Percentiles rank a stretch among this genome's conserved stretches.
phyloP scores from a whole-genome alignment of 2,329 filamentous ascomycete genomes.

The Trichoderma sp. region DNA sequence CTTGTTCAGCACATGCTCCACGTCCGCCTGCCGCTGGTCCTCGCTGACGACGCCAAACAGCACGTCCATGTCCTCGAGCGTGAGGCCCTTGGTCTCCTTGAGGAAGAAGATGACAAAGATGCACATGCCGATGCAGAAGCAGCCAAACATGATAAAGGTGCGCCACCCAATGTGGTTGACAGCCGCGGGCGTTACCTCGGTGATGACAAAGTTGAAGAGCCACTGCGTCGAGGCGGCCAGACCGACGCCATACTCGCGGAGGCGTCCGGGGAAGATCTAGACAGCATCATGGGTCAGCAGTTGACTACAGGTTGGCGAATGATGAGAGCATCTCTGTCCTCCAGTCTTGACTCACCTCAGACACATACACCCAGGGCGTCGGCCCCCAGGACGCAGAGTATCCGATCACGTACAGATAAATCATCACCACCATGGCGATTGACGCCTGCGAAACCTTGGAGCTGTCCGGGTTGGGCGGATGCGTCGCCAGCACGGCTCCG shows the following conservation, averaged over 20 bases:
- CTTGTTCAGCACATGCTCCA: conserved; percentile 28
- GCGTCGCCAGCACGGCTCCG: conserved; percentile 39
- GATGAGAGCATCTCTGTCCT: background rate
- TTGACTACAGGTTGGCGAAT: background rate
- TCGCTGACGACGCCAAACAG: conserved; percentile 28
- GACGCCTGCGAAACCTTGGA: conserved; percentile 28
- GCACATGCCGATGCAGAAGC: conserved; percentile 30
- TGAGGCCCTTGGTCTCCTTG: conserved; percentile 31
- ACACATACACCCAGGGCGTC: conserved; percentile 31
- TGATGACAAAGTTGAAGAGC: conserved; percentile 69
- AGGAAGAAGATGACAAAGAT: conserved; percentile 30
- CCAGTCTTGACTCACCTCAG: conserved; percentile 17
- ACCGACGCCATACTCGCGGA: conserved; percentile 47
- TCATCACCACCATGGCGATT: conserved; percentile 32
- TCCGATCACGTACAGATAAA: conserved; percentile 29
- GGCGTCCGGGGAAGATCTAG: conserved; percentile 29
- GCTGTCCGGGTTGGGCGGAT: conserved; percentile 26
- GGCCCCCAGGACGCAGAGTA: conserved; percentile 31
- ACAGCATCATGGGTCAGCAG: background rate
- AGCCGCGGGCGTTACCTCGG: conserved; percentile 29
- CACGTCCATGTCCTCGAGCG: conserved; percentile 30
- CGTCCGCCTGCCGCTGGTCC: conserved; percentile 26
- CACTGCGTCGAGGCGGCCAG: conserved; percentile 66
- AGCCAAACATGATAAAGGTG: conserved; percentile 32
- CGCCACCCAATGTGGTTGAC: conserved; percentile 32